phyloP scores from a whole-genome alignment of 768 basidiomycete species.

The Mycena maculata region DNA sequence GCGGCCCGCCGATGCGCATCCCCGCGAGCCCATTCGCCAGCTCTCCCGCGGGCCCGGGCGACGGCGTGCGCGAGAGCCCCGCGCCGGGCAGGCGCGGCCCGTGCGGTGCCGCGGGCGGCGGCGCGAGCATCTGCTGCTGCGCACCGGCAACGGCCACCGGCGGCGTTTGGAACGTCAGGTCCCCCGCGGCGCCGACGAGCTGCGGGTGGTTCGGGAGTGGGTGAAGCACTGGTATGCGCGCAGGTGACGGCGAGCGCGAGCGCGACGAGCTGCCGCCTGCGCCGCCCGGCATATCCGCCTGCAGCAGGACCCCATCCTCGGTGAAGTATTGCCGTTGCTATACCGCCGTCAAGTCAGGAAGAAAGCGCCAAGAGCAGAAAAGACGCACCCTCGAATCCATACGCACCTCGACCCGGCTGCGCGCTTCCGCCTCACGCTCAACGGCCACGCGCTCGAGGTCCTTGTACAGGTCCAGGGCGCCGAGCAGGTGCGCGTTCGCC shows the following conservation, averaged over 20 bases:
- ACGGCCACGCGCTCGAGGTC: slow-evolving; percentile 20
- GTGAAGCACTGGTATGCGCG: not conserved
- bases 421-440: slow-evolving; percentile 16
- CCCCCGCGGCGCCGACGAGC: not conserved
- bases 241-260: slow-evolving; percentile 52
- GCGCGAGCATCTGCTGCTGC: slow-evolving; percentile 55
- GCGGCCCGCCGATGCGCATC: slow-evolving; percentile 2
- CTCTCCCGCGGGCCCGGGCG: slow-evolving; percentile 55
- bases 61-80: slow-evolving; percentile 73
- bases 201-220: slow-evolving; percentile 19
- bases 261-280: slow-evolving; percentile 51
- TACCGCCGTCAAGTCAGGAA: not conserved
- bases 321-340: slow-evolving; percentile 52
- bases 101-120: slow-evolving; percentile 75
- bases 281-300: slow-evolving; percentile 43
- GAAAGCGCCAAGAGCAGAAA: not conserved
- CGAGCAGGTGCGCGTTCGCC: slow-evolving; percentile 23
- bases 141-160: not conserved
- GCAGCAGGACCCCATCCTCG: slow-evolving; percentile 46
- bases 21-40: slow-evolving; percentile 18
- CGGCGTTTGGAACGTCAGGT: slow-evolving; percentile 12
- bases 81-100: slow-evolving; percentile 77
- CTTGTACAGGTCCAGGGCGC: slow-evolving; percentile 20
- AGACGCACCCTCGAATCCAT: slow-evolving; percentile 72
- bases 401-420: slow-evolving; percentile 20